Base-by-base conservation (phyloP, 129 eudicot species). In the Dittrichia graveolens region DNA sequence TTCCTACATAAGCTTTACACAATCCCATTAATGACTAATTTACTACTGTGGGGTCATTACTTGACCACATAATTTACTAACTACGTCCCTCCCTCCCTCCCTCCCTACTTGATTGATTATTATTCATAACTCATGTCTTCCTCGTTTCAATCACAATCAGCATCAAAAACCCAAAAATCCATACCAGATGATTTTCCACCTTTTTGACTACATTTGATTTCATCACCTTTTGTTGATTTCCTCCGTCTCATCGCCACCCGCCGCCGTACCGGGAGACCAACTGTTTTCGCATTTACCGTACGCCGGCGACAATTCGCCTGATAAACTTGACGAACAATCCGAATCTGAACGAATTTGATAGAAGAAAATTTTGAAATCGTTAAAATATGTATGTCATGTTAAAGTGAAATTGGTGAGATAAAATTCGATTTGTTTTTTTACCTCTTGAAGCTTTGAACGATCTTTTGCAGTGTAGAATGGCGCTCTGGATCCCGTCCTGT, bases 401-500 rank as follows among this genome's bases (percentile, higher is more conserved):
- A 2, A 3, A n/a, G 39, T 73, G 44, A 56, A 16, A 16, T 53
- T 50, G 2, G 19, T 64, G 35, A 47, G 47, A 7, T 37, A 14
- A 11, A 67, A 46, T 35, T 67, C 4, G 57, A 76, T 72, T 15
- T 54, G 42, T 64, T 63, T 8, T 61, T 64, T 41, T 75, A 88
- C 95, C 97, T 85, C 87, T 64, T 5, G 90, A 89, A 7, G 90
- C 85, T 61, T 94, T 90, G 84, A 94, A 94, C 8, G 98, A 94
- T 49, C 87, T 82, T 42, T 94, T 94, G 79, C 98, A 94, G 74
- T 94, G 98, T 44, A 94, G 16, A 77, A 94, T 94, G 54, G 98
- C 98, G 65, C 98, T 80, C 58, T 94, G 96, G 45, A 94, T 94
- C 45, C 96, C 96, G 70, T 94, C 98, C 74, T 94, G 95, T 72